These are phyloP conservation scores for Monosporascus sp. DNA, from an alignment of 2,329 filamentous ascomycete genomes.

Conservation along the genomic window DNA sequence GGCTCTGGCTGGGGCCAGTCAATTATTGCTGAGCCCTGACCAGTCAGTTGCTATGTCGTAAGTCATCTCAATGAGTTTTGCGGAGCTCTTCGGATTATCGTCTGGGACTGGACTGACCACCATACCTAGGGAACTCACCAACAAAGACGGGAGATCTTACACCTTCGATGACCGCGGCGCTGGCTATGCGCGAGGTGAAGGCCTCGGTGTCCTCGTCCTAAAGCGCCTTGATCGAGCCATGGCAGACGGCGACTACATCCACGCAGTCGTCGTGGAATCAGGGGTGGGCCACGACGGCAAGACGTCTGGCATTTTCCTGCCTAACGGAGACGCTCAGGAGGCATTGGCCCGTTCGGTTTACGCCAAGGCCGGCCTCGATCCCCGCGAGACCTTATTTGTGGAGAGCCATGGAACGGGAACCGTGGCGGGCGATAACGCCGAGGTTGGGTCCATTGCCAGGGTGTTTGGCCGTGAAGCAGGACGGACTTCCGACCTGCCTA, in stretches of 20 bases:
- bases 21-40: too few species aligned
- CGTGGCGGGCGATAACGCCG: conserved; percentile 30
- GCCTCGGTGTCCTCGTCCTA: conserved; percentile 33
- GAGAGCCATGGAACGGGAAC: conserved; percentile 20
- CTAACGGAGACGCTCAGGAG: conserved; percentile 27
- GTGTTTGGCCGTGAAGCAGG: conserved; percentile 1
- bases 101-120: too few species aligned
- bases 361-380: conserved; percentile 27
- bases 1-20: conserved; percentile 8
- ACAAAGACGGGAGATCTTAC: conserved; percentile 12
- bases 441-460: conserved; percentile 16
- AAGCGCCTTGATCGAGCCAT: conserved; percentile 36
- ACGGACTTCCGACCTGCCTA: conserved; percentile 6
- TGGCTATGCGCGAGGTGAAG: conserved; percentile 42
- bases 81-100: too few species aligned
- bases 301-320: conserved; percentile 23
- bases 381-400: conserved; percentile 17
- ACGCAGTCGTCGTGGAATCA: conserved; percentile 29
- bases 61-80: too few species aligned
- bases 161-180: conserved; percentile 32
- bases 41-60: too few species aligned
- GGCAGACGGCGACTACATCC: conserved; percentile 12
- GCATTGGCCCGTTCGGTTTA: conserved; percentile 34
- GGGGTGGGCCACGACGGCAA: conserved; percentile 36
- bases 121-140: too few species aligned